A percentile compares a stretch with the other conserved stretches of the same genome.
Conservation (phyloP, 2,329 filamentous ascomycete species). For the Biscogniauxia sp. region DNA sequence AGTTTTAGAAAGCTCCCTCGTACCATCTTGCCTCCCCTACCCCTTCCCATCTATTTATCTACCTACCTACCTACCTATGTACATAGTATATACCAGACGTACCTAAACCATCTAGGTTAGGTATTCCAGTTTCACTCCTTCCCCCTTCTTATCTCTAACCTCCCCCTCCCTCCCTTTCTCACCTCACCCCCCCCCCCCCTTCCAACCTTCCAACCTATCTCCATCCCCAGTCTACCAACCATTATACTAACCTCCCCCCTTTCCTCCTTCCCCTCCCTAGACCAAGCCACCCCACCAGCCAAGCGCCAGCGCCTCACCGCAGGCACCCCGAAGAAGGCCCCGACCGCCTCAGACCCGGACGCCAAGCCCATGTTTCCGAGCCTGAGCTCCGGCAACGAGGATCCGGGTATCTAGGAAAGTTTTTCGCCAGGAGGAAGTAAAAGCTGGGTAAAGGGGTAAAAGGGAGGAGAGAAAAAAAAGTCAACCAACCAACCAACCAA, state of each 20-base stretch:
- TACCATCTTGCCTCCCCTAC: not conserved
- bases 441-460: no score
- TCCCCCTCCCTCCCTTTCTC: not conserved
- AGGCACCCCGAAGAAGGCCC: no score
- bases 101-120: no score
- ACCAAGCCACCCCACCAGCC: not conserved
- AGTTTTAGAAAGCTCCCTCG: not conserved
- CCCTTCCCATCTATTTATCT: not conserved
- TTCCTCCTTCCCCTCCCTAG: not conserved
- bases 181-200: not conserved
- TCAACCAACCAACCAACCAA: not conserved
- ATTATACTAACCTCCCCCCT: conserved; percentile 2
- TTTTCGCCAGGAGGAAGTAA: not conserved
- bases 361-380: not conserved
- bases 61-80: not conserved
- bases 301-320: conserved; percentile 2
- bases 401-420: not conserved
- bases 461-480: not conserved
- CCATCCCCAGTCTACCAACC: not conserved
- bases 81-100: no score
- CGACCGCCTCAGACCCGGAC: no score
- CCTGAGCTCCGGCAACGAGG: not conserved
- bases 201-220: not conserved
- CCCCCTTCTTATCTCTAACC: not conserved
- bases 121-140: no score